Conservation (phyloP, 208 protist species). For the Herpetomonas samuelpessoai region DNA sequence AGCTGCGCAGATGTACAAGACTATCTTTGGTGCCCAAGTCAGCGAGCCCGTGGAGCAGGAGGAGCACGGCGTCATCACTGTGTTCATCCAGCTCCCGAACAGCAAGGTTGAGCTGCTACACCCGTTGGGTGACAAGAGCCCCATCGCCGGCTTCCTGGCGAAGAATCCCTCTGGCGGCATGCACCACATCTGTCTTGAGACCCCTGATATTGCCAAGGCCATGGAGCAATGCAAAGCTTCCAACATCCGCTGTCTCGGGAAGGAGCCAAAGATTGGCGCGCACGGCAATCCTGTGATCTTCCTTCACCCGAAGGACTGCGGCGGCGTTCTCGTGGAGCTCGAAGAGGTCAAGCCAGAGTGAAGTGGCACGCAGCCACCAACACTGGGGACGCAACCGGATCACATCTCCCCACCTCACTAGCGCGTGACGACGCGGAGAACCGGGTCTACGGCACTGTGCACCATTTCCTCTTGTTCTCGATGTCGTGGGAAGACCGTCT, state of each 20-base stretch:
- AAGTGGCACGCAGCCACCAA: neutral
- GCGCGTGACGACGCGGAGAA: neutral
- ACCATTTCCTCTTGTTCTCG: too few relatives aligned
- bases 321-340: slow-evolving; percentile 91
- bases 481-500: too few relatives aligned
- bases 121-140: slow-evolving; percentile 84
- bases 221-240: slow-evolving; percentile 46
- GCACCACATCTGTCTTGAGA: slow-evolving; percentile 94
- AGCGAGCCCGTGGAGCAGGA: slow-evolving; percentile 67
- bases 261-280: slow-evolving; percentile 91
- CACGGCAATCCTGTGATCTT: slow-evolving; percentile 94
- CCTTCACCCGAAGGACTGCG: slow-evolving; percentile 89
- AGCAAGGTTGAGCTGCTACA: slow-evolving; percentile 93
- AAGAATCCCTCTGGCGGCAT: slow-evolving; percentile 92
- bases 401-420: neutral
- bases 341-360: slow-evolving; percentile 61
- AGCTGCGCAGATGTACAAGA: slow-evolving; percentile 70
- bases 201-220: slow-evolving; percentile 50
- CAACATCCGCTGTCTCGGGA: slow-evolving; percentile 74
- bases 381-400: too few relatives aligned
- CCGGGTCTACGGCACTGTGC: too few relatives aligned
- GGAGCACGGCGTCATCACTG: slow-evolving; percentile 92
- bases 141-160: slow-evolving; percentile 88
- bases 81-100: slow-evolving; percentile 90
- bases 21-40: slow-evolving; percentile 70